Evolutionary conservation across 116 monocot species (phyloP), one percentile per base, ranked within the genome.

Genomic region (Thalassia testudinum): DNA sequence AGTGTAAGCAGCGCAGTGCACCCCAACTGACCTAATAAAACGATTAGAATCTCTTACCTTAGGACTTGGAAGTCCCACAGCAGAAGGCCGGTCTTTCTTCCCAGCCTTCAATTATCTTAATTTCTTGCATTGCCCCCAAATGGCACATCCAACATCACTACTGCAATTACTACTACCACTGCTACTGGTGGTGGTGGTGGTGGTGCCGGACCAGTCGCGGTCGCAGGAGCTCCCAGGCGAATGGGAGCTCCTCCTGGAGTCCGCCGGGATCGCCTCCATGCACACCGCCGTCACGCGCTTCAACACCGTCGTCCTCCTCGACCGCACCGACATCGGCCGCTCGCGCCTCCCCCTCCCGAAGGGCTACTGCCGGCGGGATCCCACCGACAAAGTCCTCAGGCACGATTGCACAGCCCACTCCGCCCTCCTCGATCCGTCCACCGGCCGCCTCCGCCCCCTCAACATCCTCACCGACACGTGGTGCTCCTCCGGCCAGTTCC

Each of bases 231-330:
- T 80, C 10, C 85, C 85, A 1, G 86, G 86, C 30, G 60, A 67
- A 8, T 86, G 86, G 86, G 77, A 80, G 63, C 27, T 86, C 44
- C 65, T 86, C 27, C 26, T 68, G 24, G 63, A 66, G 53, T 53
- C 74, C 66, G 74, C 80, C 16, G 86, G 86, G 47, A 74, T 80
- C 59, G 77, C 80, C 17, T 80, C 86, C 54, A 86, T 86, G 86
- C 86, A 86, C 80, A 86, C 74, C 7, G 80, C 77, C 4, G 75
- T 80, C 37, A 80, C 77, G 42, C 86, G 66, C 26, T 61, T 65
- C 61, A 67, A 64, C 62, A 71, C 65, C 43, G 72, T 86, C 43
- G 64, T 86, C 59, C 80, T 86, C 50, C 80, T 80, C 66, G 86
- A 86, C 74, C 77, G 80, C 66, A 80, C 77, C 52, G 63, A 71